Evolutionary conservation across 345 rosid species (phyloP).

Genomic region (Boechera divaricarpa): DNA sequence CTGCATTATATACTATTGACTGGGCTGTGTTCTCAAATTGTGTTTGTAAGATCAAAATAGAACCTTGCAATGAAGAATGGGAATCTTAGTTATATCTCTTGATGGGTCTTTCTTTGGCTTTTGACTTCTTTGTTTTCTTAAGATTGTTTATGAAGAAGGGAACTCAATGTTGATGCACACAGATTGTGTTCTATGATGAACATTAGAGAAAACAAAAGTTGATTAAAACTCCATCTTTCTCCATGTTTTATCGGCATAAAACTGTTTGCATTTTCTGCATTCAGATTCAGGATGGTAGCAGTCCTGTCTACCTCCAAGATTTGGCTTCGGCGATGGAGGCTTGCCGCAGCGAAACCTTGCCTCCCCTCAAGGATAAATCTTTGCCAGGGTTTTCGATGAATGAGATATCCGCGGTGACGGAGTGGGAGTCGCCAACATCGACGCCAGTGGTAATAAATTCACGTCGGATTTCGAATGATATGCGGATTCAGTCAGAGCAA

Average conservation of each 20-base stretch:
- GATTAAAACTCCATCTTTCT: background rate
- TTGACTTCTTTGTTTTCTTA: background rate
- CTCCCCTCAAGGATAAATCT: background rate
- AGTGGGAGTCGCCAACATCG: background rate
- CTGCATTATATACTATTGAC: background rate
- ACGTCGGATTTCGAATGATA: background rate
- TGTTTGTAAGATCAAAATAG: background rate
- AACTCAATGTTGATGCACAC: background rate
- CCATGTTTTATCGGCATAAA: background rate
- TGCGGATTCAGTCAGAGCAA: background rate
- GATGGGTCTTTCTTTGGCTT: background rate
- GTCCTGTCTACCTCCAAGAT: slow-evolving; percentile 3
- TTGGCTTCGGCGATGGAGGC: background rate
- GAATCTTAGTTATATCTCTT: slow-evolving; percentile 3
- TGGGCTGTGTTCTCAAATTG: background rate
- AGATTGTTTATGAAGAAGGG: background rate
- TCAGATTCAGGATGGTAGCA: background rate
- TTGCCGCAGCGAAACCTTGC: background rate
- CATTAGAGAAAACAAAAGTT: background rate
- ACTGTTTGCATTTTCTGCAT: background rate
- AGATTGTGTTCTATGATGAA: slow-evolving; percentile 12
- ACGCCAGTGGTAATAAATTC: background rate
- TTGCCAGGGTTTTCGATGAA: background rate
- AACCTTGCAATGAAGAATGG: background rate
- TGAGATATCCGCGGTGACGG: background rate